These are phyloP conservation scores for Gossypium stocksii DNA, from an alignment of 345 rosid genomes.

Conservation along the genomic window DNA sequence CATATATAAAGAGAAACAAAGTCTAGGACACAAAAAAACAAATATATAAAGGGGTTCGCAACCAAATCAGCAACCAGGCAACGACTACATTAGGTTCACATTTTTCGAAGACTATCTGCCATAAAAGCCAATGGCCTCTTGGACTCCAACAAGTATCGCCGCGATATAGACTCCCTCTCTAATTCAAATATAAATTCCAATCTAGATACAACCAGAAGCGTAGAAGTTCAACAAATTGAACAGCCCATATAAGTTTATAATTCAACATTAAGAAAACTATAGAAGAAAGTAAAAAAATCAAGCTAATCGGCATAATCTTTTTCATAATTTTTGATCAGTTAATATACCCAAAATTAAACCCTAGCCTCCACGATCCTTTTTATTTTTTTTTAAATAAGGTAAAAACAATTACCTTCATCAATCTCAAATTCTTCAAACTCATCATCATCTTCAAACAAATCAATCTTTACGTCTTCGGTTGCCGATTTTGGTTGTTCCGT, in stretches of 20 bases:
- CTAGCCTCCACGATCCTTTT: not conserved
- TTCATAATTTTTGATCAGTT: not conserved
- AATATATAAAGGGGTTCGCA: not conserved
- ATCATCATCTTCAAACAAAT: conserved; percentile 88
- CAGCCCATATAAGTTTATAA: not conserved
- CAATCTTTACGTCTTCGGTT: conserved; percentile 70
- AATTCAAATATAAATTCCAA: not conserved
- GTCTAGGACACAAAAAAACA: not conserved
- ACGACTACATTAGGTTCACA: not conserved
- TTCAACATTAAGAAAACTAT: not conserved
- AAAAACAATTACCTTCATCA: conserved; percentile 39
- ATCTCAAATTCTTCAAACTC: conserved; percentile 88
- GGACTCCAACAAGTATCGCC: not conserved
- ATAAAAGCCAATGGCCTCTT: not conserved
- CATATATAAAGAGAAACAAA: not conserved
- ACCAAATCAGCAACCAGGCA: not conserved
- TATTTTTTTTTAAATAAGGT: not conserved
- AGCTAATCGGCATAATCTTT: not conserved
- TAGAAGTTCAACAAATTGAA: not conserved
- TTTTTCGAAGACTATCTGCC: not conserved
- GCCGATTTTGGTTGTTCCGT: conserved; percentile 44
- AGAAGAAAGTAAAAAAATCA: not conserved
- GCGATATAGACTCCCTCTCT: not conserved
- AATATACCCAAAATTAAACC: not conserved
- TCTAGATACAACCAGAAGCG: not conserved